phyloP scores from a whole-genome alignment of 768 basidiomycete species.

The Podaxis carcinomalis region DNA sequence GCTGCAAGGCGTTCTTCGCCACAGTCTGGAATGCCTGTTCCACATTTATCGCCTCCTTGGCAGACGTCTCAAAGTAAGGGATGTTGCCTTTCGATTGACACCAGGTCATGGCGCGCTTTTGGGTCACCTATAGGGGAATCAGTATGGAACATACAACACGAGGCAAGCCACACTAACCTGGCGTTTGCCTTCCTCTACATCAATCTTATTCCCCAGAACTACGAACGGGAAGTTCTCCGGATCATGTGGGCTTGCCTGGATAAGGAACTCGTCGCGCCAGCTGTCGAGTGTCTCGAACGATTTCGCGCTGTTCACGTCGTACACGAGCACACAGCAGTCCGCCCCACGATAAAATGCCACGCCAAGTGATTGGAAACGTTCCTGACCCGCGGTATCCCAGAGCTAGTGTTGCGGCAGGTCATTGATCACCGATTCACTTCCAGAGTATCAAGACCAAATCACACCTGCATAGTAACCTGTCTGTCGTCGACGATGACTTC shows the following conservation, averaged over 20 bases:
- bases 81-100: slow-evolving; percentile 99
- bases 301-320: slow-evolving; percentile 98
- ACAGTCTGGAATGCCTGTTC: slow-evolving; percentile 99
- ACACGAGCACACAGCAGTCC: slow-evolving; percentile 98
- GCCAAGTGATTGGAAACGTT: slow-evolving; percentile 98
- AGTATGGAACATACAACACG: not conserved
- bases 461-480: slow-evolving; percentile 96
- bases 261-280: slow-evolving; percentile 99
- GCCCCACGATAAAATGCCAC: slow-evolving; percentile 99
- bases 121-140: slow-evolving; percentile 66
- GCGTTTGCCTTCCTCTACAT: slow-evolving; percentile 97
- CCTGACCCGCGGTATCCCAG: slow-evolving; percentile 99
- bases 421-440: not conserved
- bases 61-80: slow-evolving; percentile 99
- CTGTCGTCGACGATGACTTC: slow-evolving; percentile 99
- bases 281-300: slow-evolving; percentile 98
- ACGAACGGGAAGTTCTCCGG: slow-evolving; percentile 99
- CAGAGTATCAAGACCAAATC: not conserved
- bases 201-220: slow-evolving; percentile 99
- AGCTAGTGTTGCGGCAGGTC: slow-evolving; percentile 43
- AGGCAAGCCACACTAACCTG: slow-evolving; percentile 55
- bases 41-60: slow-evolving; percentile 99
- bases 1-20: slow-evolving; percentile 98
- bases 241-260: slow-evolving; percentile 97
- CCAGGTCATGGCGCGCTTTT: slow-evolving; percentile 99